Base-by-base conservation (phyloP, 495 filamentous ascomycete genomes). In the Trichoderma virens region DNA sequence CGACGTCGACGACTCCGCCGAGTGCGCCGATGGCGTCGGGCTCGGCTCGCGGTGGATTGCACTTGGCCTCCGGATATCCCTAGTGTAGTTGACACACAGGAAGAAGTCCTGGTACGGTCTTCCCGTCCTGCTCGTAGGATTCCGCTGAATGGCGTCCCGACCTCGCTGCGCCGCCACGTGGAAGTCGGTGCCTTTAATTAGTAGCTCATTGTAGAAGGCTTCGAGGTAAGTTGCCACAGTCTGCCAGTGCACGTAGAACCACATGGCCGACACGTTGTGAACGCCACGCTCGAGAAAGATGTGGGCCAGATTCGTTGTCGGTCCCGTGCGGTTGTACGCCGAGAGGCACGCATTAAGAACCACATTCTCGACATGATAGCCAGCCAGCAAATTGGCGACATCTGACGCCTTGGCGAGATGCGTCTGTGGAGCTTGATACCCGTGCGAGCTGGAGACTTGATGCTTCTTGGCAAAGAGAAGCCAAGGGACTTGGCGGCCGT, bases 331-430 rank as follows among this genome's bases (percentile, higher is more conserved):
- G 27, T 39, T 62, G 61, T 62, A 62, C n/a, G 61, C 61, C 23
- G 61, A 62, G 18, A 62, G 34, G 38, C 61, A 62, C 16, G 61
- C 61, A 18, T 62, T 62, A 18, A 62, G 61, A 2, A 62, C 61
- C 18, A 62, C 61, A 25, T 62, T 62, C 13, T 62, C 61, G n/a
- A 62, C 23, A n/a, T 28, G 32, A 23, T 27, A 30, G 18, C 45
- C 7, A 5, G 61, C 61, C 34, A 62, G 35, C n/a, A 45, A 3
- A 7, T 30, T 30, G 35, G 61, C 61, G 7, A 62, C 61, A 28
- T 30, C 32, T 0, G 18, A 2, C 9, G 61, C 61, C 7, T 23
- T 43, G 20, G 32, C 61, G 20, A 62, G 61, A 8, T 62, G 34
- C 8, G 34, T 45, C 25, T 28, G 27, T 6, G 61, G 32, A 9